Conservation (phyloP, 306 rosid genomes). For the Cucurbita maxima region DNA sequence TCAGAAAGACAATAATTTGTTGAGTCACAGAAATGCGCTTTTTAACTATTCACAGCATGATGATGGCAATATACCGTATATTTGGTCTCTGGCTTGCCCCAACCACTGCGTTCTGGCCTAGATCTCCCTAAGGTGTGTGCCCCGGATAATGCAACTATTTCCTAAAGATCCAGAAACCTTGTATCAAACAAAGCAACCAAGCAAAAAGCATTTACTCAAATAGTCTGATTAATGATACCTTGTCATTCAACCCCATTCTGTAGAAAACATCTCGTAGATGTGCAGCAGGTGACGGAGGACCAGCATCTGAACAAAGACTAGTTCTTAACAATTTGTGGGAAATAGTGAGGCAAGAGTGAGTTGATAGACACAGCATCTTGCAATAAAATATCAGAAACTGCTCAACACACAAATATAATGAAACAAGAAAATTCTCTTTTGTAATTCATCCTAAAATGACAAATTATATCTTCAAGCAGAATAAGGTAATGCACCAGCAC, state of each 20-base stretch:
- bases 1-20: not conserved
- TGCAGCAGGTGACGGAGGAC: slow-evolving; percentile 90
- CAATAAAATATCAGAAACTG: not conserved
- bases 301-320: slow-evolving; percentile 54
- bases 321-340: not conserved
- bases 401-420: not conserved
- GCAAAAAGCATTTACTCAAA: not conserved
- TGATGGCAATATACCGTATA: slow-evolving; percentile 44
- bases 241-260: slow-evolving; percentile 86
- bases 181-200: slow-evolving; percentile 8
- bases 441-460: not conserved
- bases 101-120: slow-evolving; percentile 95
- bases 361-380: not conserved
- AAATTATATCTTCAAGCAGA: not conserved
- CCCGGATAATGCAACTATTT: slow-evolving; percentile 94
- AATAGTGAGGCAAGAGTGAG: not conserved
- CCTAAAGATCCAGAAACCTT: slow-evolving; percentile 36
- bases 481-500: not conserved
- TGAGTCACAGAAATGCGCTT: not conserved
- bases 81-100: slow-evolving; percentile 97
- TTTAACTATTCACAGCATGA: not conserved
- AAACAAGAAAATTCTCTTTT: not conserved
- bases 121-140: slow-evolving; percentile 92
- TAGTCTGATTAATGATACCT: slow-evolving; percentile 30
- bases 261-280: slow-evolving; percentile 87